phyloP scores from a whole-genome alignment of 2,329 filamentous ascomycete species.

The Dryadomyces sulphureus region DNA sequence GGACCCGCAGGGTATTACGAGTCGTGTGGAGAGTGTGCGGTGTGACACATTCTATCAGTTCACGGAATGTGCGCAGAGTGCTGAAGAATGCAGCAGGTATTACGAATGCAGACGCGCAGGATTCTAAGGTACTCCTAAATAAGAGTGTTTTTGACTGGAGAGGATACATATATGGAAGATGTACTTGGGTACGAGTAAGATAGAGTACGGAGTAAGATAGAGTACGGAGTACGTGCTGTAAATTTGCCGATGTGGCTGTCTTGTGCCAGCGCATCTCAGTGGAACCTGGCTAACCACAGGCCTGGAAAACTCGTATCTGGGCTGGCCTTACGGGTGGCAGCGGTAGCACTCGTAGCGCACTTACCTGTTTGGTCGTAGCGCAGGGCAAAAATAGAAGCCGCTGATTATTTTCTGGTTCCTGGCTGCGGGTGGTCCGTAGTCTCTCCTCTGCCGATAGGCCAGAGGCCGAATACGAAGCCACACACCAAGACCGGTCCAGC shows the following conservation, averaged over 20 bases:
- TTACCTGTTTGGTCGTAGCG: constrained; percentile 2
- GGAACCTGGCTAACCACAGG: background rate
- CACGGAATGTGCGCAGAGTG: too few relatives aligned
- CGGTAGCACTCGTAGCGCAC: background rate
- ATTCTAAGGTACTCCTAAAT: too few relatives aligned
- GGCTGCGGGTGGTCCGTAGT: background rate
- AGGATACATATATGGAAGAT: too few relatives aligned
- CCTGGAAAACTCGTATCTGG: background rate
- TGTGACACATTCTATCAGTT: background rate
- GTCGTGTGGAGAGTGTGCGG: background rate
- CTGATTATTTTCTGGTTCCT: background rate
- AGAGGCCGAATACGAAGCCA: background rate
- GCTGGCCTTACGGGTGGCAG: background rate
- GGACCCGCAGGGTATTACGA: background rate
- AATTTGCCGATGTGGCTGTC: too few relatives aligned
- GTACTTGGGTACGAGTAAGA: too few relatives aligned
- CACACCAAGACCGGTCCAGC: too few relatives aligned
- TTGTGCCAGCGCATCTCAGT: too few relatives aligned
- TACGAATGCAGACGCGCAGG: too few relatives aligned
- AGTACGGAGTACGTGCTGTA: too few relatives aligned
- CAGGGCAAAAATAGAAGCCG: constrained; percentile 4
- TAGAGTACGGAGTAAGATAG: background rate
- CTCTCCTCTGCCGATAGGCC: background rate
- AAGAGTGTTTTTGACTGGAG: too few relatives aligned
- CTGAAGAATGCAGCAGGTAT: background rate